Evolutionary conservation across 2,329 filamentous ascomycete genomes (phyloP), one percentile per base, ranked within the genome.

Genomic region (Alternaria brassicae): DNA sequence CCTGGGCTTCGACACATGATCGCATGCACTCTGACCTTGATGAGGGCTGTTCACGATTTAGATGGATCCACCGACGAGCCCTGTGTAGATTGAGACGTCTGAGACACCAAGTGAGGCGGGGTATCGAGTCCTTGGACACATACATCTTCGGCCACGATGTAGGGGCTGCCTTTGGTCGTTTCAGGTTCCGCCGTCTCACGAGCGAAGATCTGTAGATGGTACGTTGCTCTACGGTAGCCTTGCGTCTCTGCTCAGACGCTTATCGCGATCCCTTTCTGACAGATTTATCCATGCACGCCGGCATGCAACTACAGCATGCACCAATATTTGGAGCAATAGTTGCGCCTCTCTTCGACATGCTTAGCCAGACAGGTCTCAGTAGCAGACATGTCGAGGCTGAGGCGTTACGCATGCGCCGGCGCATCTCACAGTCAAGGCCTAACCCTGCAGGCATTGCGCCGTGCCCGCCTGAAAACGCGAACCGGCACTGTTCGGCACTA

Each of bases 141-240:
- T 60, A 54, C 55, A 53, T 66, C 51, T 56, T 60, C 58, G 66
- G 58, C 57, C 56, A 58, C 32, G 36, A 51, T 40, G 37, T 53
- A 59, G 42, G 66, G 61, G 53, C 63, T 62, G 50, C 63, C 52
- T 61, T 66, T 66, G 71, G 67, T 61, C 71, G 71, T 73, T 72
- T 73, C 71, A 72, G 53, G 45, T 25, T 55, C 53, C 51, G 54
- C 52, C 52, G 58, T 59, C 60, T 60, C 60, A 62, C 45, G 55
- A 58, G 60, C 56, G 62, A 66, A 62, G 70, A 72, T 71, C 63
- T 60, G 62, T 61, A 63, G 63, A 64, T 63, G 60, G 56, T 62
- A 62, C 66, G 63, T 62, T 62, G 58, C 53, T 52, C 65, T 67
- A n/a, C n/a, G n/a, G n/a, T n/a, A 62, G 42, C 40, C 44, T 54